Evolutionary conservation across 768 basidiomycete species (phyloP), one percentile per base, ranked within the genome.

Genomic region (Cantharellus anzutake): DNA sequence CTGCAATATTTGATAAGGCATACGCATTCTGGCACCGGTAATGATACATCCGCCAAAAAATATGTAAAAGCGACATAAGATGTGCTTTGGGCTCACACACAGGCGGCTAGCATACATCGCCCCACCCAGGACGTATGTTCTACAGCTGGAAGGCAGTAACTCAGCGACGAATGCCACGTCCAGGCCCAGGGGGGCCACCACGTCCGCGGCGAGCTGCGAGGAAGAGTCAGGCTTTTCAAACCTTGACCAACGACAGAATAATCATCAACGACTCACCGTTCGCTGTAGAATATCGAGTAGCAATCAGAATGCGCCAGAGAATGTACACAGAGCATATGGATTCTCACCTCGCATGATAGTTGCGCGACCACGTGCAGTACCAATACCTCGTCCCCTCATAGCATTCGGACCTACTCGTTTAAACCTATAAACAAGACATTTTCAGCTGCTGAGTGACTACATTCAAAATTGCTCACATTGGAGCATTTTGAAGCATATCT

Each of bases 401-500:
- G 92, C 94, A 69, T 96, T 97, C 4, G 94, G 91, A 42, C 94
- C 93, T 39, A 94, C 90, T 62, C 96, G 84, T 73, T 98, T 99
- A 75, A 99, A 99, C 94, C 94, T 99, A 70, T 7, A 50, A 53
- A 34, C 48, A 42, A 41, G 37, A 60, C 39, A 35, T 5, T 51
- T 39, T 37, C 16, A 57, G 35, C 37, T 7, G 56, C 56, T 3
- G 5, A 35, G 35, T 40, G 38, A 41, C 61, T 52, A 62, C 20
- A 35, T 61, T 44, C 60, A 50, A 42, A 50, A 63, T 59, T 59
- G 75, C 87, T 70, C 68, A 93, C 96, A 99, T 99, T 20, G 96
- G 96, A 11, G 96, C 96, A 70, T 98, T 98, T 70, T 97, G 88
- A 65, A 99, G 75, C 88, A 99, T 97, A 72, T 98, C 96, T 59